phyloP scores from a whole-genome alignment of 2,329 filamentous ascomycete genomes.

The Ophiocordyceps camponoti-floridani region DNA sequence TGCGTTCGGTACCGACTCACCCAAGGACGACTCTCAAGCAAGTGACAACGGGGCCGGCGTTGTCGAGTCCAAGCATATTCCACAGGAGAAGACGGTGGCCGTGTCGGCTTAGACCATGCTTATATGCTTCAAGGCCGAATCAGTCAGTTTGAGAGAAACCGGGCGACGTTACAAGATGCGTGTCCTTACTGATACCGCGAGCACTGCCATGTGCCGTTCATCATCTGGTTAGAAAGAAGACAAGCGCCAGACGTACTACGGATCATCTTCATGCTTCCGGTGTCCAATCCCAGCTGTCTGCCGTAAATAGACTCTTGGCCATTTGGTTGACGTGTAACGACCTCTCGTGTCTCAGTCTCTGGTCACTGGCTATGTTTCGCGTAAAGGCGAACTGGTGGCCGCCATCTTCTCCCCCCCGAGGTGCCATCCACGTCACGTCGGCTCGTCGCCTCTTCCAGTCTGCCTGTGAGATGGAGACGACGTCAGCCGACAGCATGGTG shows the following conservation, averaged over 20 bases:
- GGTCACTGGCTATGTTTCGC: constrained; percentile 28
- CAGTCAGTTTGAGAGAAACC: neutral
- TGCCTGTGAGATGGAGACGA: constrained; percentile 22
- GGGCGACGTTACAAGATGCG: neutral
- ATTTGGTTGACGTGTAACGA: constrained; percentile 30
- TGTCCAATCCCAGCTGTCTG: constrained; percentile 41
- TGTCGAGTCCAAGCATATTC: constrained; percentile 7
- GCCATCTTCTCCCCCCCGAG: constrained; percentile 1
- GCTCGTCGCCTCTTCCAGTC: constrained; percentile 26
- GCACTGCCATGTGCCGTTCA: neutral
- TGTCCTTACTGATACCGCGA: too few species aligned
- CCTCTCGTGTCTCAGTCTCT: constrained; percentile 29
- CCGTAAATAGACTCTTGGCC: constrained; percentile 35
- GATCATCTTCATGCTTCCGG: constrained; percentile 19
- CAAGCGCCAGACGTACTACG: neutral
- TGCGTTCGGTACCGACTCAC: constrained; percentile 6
- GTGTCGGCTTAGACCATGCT: constrained; percentile 1
- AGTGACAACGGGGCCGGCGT: neutral
- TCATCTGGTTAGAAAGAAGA: neutral
- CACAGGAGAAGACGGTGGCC: constrained; percentile 9
- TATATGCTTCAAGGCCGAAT: too few species aligned
- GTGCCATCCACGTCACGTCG: constrained; percentile 21
- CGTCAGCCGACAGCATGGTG: constrained; percentile 30
- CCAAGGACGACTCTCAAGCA: constrained; percentile 13
- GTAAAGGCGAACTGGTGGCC: constrained; percentile 28